Evolutionary conservation across 1,139 yeast genomes (phyloP).

Genomic region (Hansenula lynferdii): DNA sequence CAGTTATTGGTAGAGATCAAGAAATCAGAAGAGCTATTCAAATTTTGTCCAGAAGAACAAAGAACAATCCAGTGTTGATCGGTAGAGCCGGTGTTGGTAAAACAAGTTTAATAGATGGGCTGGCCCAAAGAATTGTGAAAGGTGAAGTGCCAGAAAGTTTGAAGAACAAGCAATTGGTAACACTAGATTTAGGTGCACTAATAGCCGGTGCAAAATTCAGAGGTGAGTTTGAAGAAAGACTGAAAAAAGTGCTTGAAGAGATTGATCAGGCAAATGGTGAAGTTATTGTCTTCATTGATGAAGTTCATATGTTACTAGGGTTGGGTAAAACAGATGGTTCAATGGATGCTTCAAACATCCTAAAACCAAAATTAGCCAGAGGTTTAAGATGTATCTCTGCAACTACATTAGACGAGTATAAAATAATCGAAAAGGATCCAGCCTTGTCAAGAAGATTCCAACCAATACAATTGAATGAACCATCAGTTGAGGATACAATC

Average conservation of each 20-base stretch:
- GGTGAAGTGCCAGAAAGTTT: conserved; percentile 94
- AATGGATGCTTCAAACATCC: conserved; percentile 89
- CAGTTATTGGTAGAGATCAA: conserved; percentile 95
- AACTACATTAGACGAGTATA: conserved; percentile 86
- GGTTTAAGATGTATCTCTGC: conserved; percentile 98
- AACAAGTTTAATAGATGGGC: conserved; percentile 93
- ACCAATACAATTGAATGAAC: conserved; percentile 82
- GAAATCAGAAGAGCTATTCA: conserved; percentile 92
- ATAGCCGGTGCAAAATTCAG: conserved; percentile 93
- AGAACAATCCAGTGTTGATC: conserved; percentile 88
- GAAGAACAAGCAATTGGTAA: conserved; percentile 76
- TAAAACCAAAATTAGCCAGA: conserved; percentile 92
- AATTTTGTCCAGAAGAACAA: conserved; percentile 85
- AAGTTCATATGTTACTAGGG: conserved; percentile 85
- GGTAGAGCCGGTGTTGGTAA: conserved; percentile 99
- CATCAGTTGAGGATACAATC: conserved; percentile 88
- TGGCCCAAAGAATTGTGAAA: conserved; percentile 86
- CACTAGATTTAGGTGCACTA: conserved; percentile 83
- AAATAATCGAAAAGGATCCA: conserved; percentile 88
- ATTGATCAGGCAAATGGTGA: conserved; percentile 78
- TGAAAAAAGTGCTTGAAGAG: conserved; percentile 80
- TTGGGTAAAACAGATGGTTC: conserved; percentile 95
- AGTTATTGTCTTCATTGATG: conserved; percentile 86
- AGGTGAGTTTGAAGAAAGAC: conserved; percentile 92
- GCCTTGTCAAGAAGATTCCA: conserved; percentile 92